Evolutionary conservation across 345 rosid genomes (phyloP), one percentile per base, ranked within the genome.

Genomic region (Hypericum perforatum): DNA sequence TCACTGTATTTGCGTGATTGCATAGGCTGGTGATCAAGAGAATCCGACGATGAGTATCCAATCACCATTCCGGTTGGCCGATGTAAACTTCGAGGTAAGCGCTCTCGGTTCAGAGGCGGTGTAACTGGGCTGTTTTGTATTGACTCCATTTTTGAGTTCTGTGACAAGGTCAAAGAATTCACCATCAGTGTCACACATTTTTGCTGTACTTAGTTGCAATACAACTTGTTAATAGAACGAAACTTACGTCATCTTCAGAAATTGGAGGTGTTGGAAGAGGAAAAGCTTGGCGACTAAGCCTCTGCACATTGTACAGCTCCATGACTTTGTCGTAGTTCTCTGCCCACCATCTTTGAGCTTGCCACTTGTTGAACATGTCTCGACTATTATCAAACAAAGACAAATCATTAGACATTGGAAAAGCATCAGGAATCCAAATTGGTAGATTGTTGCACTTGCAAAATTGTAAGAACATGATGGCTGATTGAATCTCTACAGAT

Each of bases 271-370:
- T 75, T 37, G 90, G 81, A 54, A 87, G 74, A 0, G 95, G 95
- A 54, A 77, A 84, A 0, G 81, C 66, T 65, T 88, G 81, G 38
- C 62, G 86, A 63, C 80, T 88, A 59, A 83, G 78, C 42, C 67
- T 73, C 55, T 76, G 95, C 56, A 92, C 98, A 66, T 92, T 92
- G 71, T 92, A 92, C 43, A 92, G 71, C 56, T 92, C 98, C 95
- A 85, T 74, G 61, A 92, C 85, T 70, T 83, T 92, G 38, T 92
- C 96, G 11, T 73, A 83, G 68, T 85, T 92, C 67, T 92, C 94
- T 3, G 75, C 76, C 98, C 98, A 92, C 98, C 98, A 92, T 51
- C 78, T 83, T 71, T 92, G 96, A 66, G 98, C 96, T 85, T 92
- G 94, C 80, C 81, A 78, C 71, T 92, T 92, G 74, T 88, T 77